phyloP scores from a whole-genome alignment of 208 protist genomes.

The Trypanosoma theileri region DNA sequence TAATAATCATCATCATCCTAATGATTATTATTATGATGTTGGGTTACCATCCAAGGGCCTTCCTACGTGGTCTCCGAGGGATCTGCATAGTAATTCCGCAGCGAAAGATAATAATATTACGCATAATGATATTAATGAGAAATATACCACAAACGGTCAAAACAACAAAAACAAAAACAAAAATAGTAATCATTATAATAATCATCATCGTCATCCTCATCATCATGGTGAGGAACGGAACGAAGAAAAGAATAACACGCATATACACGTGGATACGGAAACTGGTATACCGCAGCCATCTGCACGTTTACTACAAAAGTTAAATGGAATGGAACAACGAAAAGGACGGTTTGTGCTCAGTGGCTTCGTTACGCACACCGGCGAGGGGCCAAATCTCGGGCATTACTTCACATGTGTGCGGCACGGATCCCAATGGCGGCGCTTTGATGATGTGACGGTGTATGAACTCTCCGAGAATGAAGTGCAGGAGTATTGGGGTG shows the following conservation, averaged over 20 bases:
- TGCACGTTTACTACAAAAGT: constrained; percentile 38
- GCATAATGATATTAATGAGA: no score
- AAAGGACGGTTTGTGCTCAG: constrained; percentile 85
- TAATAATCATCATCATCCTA: no score
- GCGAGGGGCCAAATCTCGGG: constrained; percentile 72
- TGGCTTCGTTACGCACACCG: constrained; percentile 89
- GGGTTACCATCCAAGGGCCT: no score
- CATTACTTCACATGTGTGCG: constrained; percentile 93
- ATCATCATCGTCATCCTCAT: neutral
- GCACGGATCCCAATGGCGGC: constrained; percentile 73
- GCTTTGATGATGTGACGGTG: constrained; percentile 90
- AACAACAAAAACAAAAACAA: no score
- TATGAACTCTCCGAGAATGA: constrained; percentile 75
- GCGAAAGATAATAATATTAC: no score
- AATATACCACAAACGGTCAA: no score
- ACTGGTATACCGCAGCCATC: constrained; percentile 33
- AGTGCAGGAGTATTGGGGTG: constrained; percentile 83
- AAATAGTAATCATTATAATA: neutral
- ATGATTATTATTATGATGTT: no score
- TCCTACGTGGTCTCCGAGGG: no score
- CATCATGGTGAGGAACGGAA: neutral
- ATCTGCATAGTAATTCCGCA: no score
- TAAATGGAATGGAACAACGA: constrained; percentile 56
- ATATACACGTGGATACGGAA: no score
- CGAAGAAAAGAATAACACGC: constrained; percentile 16